Conservation (phyloP, 2,329 filamentous ascomycete species). For the Paecilomyces sp. region DNA sequence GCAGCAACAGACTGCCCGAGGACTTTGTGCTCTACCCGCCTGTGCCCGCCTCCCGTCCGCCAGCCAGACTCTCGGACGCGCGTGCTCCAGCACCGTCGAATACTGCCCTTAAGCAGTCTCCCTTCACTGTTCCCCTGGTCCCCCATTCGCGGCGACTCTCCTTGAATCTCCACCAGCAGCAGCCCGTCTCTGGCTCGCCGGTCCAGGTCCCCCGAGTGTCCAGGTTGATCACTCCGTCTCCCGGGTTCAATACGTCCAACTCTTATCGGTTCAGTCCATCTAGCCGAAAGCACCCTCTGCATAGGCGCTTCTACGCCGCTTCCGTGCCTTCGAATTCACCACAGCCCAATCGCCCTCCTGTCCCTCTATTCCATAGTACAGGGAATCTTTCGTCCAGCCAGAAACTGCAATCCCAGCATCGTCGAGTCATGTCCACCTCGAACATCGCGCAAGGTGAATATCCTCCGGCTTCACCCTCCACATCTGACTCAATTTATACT, state of each 20-base stretch:
- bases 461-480: slow-evolving; percentile 36
- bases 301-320: slow-evolving; percentile 26
- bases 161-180: slow-evolving; percentile 29
- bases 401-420: slow-evolving; percentile 22
- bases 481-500: slow-evolving; percentile 3
- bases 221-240: slow-evolving; percentile 30
- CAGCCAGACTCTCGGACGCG: slow-evolving; percentile 26
- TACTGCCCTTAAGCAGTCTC: slow-evolving; percentile 29
- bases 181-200: slow-evolving; percentile 26
- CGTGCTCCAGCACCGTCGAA: slow-evolving; percentile 26
- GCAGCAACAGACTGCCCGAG: slow-evolving; percentile 17
- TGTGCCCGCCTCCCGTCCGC: slow-evolving; percentile 18
- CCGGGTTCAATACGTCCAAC: slow-evolving; percentile 32
- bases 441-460: slow-evolving; percentile 31
- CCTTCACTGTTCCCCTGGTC: slow-evolving; percentile 19
- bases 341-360: slow-evolving; percentile 28
- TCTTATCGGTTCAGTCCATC: slow-evolving; percentile 30
- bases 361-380: slow-evolving; percentile 31
- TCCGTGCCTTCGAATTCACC: slow-evolving; percentile 33
- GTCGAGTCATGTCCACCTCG: slow-evolving; percentile 33
- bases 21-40: slow-evolving; percentile 41
- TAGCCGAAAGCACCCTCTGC: slow-evolving; percentile 19
- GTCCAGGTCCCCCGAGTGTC: slow-evolving; percentile 32
- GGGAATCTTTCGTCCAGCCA: slow-evolving; percentile 17
- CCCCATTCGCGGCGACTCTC: slow-evolving; percentile 27